Conservation (phyloP, 352 stramenopile species). For the Ophiocytium majus region DNA sequence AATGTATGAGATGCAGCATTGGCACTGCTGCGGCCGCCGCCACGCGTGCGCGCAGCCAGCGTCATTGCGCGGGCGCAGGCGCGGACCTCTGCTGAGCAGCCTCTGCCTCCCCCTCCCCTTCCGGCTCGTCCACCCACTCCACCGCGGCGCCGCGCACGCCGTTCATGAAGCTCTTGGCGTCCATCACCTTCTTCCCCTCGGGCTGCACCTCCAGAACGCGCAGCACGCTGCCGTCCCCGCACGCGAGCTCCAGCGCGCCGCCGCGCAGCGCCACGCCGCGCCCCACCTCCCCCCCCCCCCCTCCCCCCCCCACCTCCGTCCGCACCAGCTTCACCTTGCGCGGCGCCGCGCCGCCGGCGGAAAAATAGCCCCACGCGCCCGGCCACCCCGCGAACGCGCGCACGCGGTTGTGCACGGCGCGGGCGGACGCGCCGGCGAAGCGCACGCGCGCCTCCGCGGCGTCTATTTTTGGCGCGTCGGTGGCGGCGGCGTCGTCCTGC, state of each 20-base stretch:
- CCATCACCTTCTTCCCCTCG: conserved; percentile 69
- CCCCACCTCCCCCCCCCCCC: conserved; percentile 33
- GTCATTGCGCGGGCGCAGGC: too few relatives aligned
- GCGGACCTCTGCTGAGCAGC: too few relatives aligned
- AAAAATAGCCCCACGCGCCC: conserved; percentile 66
- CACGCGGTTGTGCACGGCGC: conserved; percentile 68
- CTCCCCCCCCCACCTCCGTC: conserved; percentile 63
- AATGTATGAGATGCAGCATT: too few relatives aligned
- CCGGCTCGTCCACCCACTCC: conserved; percentile 27
- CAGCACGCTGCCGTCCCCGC: conserved; percentile 68
- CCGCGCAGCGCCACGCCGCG: conserved; percentile 32
- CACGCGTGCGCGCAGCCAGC: too few relatives aligned
- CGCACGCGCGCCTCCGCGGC: conserved; percentile 64
- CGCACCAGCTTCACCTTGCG: conserved; percentile 72
- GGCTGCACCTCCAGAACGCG: conserved; percentile 71
- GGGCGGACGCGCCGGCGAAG: conserved; percentile 62
- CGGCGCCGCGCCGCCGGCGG: conserved; percentile 60
- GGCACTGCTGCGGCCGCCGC: too few relatives aligned
- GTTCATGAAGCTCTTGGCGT: conserved; percentile 61
- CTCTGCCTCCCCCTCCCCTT: not conserved
- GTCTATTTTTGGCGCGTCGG: conserved; percentile 69
- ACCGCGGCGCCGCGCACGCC: conserved; percentile 50
- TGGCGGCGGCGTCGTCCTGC: conserved; percentile 67
- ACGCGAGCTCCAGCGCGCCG: conserved; percentile 55
- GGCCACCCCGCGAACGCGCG: conserved; percentile 74